These are phyloP conservation scores for Lizanozyma gosingica DNA, from an alignment of 1,139 yeast genomes.

Conservation along the genomic window DNA sequence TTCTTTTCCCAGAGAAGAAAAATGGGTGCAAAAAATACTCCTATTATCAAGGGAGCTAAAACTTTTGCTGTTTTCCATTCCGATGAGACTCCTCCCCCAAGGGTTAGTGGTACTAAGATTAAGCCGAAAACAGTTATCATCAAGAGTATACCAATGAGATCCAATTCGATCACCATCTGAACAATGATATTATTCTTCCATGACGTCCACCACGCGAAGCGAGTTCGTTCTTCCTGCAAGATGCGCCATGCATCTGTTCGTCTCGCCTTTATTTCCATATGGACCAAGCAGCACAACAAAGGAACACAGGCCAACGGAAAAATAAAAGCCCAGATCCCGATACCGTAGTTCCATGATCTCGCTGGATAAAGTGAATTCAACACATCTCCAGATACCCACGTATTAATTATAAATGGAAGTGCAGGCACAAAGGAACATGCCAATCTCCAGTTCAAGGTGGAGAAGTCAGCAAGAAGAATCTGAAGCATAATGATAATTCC, in stretches of 20 bases:
- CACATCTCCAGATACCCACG: conserved; percentile 66
- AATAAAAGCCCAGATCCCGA: conserved; percentile 76
- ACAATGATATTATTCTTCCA: conserved; percentile 12
- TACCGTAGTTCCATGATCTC: conserved; percentile 59
- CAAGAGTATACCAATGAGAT: conserved; percentile 43
- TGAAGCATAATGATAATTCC: conserved; percentile 52
- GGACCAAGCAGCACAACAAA: conserved; percentile 40
- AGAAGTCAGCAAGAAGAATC: conserved; percentile 55
- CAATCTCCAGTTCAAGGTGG: conserved; percentile 64
- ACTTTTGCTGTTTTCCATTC: conserved; percentile 41
- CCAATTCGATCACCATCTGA: conserved; percentile 22
- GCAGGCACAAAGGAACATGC: conserved; percentile 55
- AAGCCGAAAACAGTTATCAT: conserved; percentile 46
- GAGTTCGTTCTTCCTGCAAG: conserved; percentile 18
- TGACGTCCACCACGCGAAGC: conserved; percentile 14
- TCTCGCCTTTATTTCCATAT: conserved; percentile 49
- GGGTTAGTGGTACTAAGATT: conserved; percentile 41
- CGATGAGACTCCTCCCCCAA: conserved; percentile 48
- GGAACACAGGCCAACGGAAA: conserved; percentile 60
- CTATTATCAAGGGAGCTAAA: conserved; percentile 59
- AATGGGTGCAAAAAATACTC: conserved; percentile 46
- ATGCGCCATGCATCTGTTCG: conserved; percentile 36
- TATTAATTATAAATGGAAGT: conserved; percentile 62
- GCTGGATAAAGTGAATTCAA: conserved; percentile 16
- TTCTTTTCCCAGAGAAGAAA: conserved; percentile 48